Base-by-base conservation (phyloP, 257 asterid genomes). In the Solanum sitiens region DNA sequence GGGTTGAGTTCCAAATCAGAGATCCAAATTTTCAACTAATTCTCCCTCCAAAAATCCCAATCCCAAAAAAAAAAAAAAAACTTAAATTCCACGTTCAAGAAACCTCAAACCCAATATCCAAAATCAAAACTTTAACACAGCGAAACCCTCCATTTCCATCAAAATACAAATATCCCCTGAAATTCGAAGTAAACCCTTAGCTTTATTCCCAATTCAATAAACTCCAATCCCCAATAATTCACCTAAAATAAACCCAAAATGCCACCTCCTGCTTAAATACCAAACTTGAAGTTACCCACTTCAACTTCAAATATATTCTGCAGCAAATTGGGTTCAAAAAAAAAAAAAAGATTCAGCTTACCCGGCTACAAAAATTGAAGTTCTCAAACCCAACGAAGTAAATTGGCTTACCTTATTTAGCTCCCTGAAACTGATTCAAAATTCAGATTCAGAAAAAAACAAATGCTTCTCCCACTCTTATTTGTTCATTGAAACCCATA, bases 11-110 rank as follows among this genome's bases (percentile, higher is more conserved):
- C 91, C 89, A 83, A 87, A 91, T 91, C 83, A 88, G 91, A 90
- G 96, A 94, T 93, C 96, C 91, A 93, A 90, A 68, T 86, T 86
- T 79, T 82, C 91, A 91, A 91, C 96, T 53, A 90, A 91, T 91
- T 90, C 97, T 93, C 95, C 95, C 94, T 91, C 95, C 95, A 92
- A 93, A 93, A 94, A 40, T 71, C 89, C 91, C 92, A 91, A 90
- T 91, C 75, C 93, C 88, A 92, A 87, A 27, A 76, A 84, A 90
- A 72, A 35, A 21, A 50, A 23, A 12, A 3, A 8, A 71, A 16
- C 85, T 83, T 87, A 89, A 93, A 92, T 63, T 89, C 91, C 87
- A 87, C 87, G 67, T 71, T 89, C 85, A 40, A 18, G 32, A 83
- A 90, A 85, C 35, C 88, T 76, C 30, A 23, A 73, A 86, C 77